phyloP scores from a whole-genome alignment of 2,329 filamentous ascomycete genomes.

The Alternaria incomplexa region DNA sequence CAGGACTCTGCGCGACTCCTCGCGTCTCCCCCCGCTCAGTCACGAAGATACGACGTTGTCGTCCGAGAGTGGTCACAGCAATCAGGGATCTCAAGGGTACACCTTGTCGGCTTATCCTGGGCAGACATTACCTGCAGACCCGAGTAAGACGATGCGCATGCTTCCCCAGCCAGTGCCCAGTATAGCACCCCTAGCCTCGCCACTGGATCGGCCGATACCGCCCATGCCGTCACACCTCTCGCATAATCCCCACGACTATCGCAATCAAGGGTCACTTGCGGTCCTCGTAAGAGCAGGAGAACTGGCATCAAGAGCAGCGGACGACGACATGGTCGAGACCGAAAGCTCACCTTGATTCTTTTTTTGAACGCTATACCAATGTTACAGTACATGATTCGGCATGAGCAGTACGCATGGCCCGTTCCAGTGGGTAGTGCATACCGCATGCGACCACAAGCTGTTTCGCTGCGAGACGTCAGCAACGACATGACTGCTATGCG shows the following conservation, averaged over 20 bases:
- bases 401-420: not conserved
- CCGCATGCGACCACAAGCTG: not conserved
- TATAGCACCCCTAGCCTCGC: constrained; percentile 34
- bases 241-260: constrained; percentile 35
- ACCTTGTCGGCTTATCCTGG: constrained; percentile 13
- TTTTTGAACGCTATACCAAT: not conserved
- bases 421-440: not conserved
- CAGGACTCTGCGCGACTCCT: constrained; percentile 36
- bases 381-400: constrained; percentile 1
- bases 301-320: constrained; percentile 41
- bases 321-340: constrained; percentile 34
- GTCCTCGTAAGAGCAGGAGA: constrained; percentile 48
- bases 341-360: constrained; percentile 29
- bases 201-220: constrained; percentile 36
- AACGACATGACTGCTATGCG: not conserved
- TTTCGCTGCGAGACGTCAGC: not conserved
- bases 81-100: constrained; percentile 25
- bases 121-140: constrained; percentile 34
- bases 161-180: constrained; percentile 48
- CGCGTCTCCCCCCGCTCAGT: constrained; percentile 42
- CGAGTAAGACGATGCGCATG: constrained; percentile 41
- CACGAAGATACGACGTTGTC: constrained; percentile 50
- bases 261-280: constrained; percentile 43
- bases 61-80: constrained; percentile 44
- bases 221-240: constrained; percentile 20